Evolutionary conservation across 1,284 basidiomycete genomes (phyloP), one percentile per base, ranked within the genome.

Genomic region (Trichosporon sp.): DNA sequence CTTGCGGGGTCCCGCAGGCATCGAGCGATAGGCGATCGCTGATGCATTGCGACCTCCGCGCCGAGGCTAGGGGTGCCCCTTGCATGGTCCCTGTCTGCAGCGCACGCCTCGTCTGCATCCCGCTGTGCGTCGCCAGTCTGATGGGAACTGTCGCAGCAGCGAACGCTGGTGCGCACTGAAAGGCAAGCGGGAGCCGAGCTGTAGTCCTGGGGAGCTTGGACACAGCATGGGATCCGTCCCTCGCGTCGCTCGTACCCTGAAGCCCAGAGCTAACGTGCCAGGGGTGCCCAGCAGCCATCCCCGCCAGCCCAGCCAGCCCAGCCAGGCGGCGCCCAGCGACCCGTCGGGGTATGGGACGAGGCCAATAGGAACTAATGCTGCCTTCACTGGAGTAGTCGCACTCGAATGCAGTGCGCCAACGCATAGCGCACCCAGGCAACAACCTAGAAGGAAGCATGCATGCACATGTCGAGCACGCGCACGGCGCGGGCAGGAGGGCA

Each of bases 151-250:
- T 51, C 47, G 21, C 47, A 51, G 47, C 21, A 51, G 9, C 3
- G 47, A 25, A 25, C 47, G 21, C 47, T 21, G 21, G 11, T 25
- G 21, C 21, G 47, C 21, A 51, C 47, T 23, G 56, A 12, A 31
- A 31, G 9, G 7, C 56, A 60, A 60, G 29, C 56, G 56, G 56
- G 56, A 60, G 29, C 56, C 56, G 56, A 60, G 56, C 29, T 60
- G 31, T 23, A 60, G 56, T n/a, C 27, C 56, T 6, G 56, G 25
- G n/a, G 27, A 31, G 56, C 56, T 60, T 60, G 56, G 56, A 31
- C 56, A 60, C 29, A 21, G 56, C 56, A 60, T 60, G 56, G 56
- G 56, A 60, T 60, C 56, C 56, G 56, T 31, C 56, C 56, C 56
- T 31, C 56, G 53, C 27, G 56, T 23, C 29, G 1, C 44, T 23